Percentiles rank a stretch among this genome's conserved stretches.
These are phyloP conservation scores for Zea luxurians DNA, from an alignment of 176 grass and related monocot species.

Conservation along the genomic window DNA sequence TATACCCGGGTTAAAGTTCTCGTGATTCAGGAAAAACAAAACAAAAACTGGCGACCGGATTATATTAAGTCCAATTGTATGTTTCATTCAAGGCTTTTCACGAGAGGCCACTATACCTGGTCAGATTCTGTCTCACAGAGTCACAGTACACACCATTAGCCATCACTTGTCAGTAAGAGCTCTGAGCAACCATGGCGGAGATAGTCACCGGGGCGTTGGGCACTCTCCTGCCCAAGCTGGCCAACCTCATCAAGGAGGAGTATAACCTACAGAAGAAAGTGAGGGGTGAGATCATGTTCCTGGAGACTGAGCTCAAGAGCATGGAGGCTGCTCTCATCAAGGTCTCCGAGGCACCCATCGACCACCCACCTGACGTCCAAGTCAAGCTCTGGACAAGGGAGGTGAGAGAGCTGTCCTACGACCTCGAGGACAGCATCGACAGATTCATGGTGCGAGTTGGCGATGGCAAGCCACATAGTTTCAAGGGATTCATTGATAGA, in stretches of 20 bases:
- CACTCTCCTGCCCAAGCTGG: conserved; percentile 14
- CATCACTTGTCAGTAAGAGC: too few species aligned
- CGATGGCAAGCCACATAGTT: neutral
- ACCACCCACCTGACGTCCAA: neutral
- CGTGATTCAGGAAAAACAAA: too few species aligned
- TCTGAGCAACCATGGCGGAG: neutral
- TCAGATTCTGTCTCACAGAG: too few species aligned
- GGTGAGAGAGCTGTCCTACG: conserved; percentile 25
- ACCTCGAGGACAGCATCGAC: neutral
- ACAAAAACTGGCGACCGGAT: too few species aligned
- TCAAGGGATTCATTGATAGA: neutral
- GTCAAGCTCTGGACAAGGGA: conserved; percentile 4
- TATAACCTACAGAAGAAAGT: neutral
- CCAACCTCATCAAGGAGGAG: neutral
- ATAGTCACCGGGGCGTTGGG: neutral
- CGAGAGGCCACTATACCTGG: too few species aligned
- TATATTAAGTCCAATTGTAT: too few species aligned
- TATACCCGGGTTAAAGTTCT: too few species aligned
- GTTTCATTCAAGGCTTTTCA: too few species aligned
- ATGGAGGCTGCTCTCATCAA: conserved; percentile 24
- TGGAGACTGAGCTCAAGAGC: conserved; percentile 5
- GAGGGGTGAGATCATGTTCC: conserved; percentile 18
- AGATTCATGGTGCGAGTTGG: neutral
- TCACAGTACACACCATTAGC: too few species aligned
- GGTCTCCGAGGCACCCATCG: neutral